phyloP scores from a whole-genome alignment of 257 asterid genomes.

The Lavandula angustifolia region DNA sequence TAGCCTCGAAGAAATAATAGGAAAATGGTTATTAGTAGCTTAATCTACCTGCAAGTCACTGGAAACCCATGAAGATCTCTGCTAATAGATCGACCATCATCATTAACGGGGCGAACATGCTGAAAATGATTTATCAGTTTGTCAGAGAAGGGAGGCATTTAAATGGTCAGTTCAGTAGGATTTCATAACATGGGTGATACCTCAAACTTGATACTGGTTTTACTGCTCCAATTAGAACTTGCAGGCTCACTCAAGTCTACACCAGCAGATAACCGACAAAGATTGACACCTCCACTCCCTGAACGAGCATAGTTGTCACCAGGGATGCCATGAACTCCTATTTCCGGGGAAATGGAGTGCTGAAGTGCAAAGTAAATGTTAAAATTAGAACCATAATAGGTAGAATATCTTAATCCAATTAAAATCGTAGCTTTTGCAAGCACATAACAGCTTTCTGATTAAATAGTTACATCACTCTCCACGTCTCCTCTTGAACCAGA shows the following conservation, averaged over 20 bases:
- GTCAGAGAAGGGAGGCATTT: slow-evolving; percentile 13
- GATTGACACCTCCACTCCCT: slow-evolving; percentile 87
- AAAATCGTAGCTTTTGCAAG: not conserved
- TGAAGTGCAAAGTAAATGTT: slow-evolving; percentile 43
- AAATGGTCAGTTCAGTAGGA: slow-evolving; percentile 17
- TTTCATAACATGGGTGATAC: slow-evolving; percentile 37
- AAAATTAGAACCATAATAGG: slow-evolving; percentile 28
- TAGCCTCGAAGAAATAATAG: slow-evolving; percentile 9
- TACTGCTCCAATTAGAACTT: slow-evolving; percentile 93
- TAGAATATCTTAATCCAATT: slow-evolving; percentile 9
- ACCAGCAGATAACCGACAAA: slow-evolving; percentile 83
- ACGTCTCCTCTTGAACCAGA: slow-evolving; percentile 8
- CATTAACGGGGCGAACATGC: slow-evolving; percentile 81
- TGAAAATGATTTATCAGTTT: slow-evolving; percentile 42
- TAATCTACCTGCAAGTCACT: slow-evolving; percentile 83
- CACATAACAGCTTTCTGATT: not conserved
- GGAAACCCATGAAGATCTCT: slow-evolving; percentile 92
- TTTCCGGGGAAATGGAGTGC: slow-evolving; percentile 91
- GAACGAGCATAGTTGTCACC: slow-evolving; percentile 83
- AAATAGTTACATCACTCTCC: slow-evolving; percentile 1
- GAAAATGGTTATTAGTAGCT: slow-evolving; percentile 24
- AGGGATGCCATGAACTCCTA: slow-evolving; percentile 86
- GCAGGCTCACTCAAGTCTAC: slow-evolving; percentile 92
- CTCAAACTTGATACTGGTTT: slow-evolving; percentile 91
- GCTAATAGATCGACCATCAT: slow-evolving; percentile 76